Evolutionary conservation across 768 basidiomycete species (phyloP).

Genomic region (Cubamyces lactineus): DNA sequence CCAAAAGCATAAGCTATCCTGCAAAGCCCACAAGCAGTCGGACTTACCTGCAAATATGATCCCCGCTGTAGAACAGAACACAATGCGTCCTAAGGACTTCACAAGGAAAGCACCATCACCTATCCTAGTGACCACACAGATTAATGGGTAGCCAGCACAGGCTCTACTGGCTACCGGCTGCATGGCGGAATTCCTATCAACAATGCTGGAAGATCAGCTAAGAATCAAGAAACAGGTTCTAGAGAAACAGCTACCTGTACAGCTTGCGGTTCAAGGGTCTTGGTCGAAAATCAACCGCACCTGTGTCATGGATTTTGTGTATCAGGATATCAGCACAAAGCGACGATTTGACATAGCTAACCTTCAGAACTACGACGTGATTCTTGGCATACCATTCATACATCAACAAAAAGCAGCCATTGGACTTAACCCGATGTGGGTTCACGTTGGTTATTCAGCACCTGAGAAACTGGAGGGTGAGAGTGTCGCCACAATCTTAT

Average conservation of each 20-base stretch:
- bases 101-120: constrained; percentile 14
- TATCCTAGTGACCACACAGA: not conserved
- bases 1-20: no score
- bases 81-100: not conserved
- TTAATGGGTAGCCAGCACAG: constrained; percentile 25
- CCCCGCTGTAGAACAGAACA: constrained; percentile 11
- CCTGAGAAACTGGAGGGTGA: no score
- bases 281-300: constrained; percentile 27
- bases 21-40: no score
- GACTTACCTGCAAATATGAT: no score
- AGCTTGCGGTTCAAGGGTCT: constrained; percentile 38
- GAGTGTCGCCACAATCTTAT: not conserved
- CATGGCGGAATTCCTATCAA: constrained; percentile 36
- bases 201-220: constrained; percentile 34
- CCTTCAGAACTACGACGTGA: constrained; percentile 22
- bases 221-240: constrained; percentile 15
- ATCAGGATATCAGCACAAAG: not conserved
- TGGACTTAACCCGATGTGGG: constrained; percentile 14
- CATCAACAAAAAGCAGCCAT: constrained; percentile 13
- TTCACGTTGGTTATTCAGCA: not conserved
- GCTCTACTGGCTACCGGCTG: constrained; percentile 35
- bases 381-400: constrained; percentile 34
- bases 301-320: constrained; percentile 11
- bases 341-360: constrained; percentile 13
- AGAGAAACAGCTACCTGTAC: constrained; percentile 31